A percentile compares a stretch with the other conserved stretches of the same genome.
phyloP scores from a whole-genome alignment of 176 grass and related monocot species.

The Otatea glauca region DNA sequence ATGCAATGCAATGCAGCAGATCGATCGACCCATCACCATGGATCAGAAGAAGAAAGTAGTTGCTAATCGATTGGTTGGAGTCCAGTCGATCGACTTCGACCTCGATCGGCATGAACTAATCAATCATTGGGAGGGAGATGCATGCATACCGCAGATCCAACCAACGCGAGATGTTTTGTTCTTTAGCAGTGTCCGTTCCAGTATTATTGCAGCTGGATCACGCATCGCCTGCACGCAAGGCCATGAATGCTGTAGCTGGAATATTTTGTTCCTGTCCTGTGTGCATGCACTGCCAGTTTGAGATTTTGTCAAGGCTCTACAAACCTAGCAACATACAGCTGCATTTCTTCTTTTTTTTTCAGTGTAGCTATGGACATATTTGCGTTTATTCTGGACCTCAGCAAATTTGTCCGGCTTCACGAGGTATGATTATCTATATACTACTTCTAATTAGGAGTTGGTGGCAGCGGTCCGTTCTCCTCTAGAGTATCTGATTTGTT shows the following conservation, averaged over 20 bases:
- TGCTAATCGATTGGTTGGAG: slow-evolving; percentile 7
- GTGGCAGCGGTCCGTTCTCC: too few relatives aligned
- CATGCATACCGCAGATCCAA: background rate
- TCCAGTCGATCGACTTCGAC: background rate
- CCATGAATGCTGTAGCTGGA: background rate
- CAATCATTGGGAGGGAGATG: slow-evolving; percentile 24
- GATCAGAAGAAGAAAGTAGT: background rate
- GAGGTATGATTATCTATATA: background rate
- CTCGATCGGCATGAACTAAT: background rate
- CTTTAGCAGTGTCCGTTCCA: background rate
- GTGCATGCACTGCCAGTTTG: background rate
- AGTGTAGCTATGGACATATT: background rate
- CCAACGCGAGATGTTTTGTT: slow-evolving; percentile 8
- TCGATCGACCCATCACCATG: background rate
- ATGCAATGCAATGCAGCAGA: background rate
- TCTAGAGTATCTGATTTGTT: too few relatives aligned
- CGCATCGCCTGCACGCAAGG: background rate
- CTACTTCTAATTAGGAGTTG: too few relatives aligned
- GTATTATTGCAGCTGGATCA: background rate
- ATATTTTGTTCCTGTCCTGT: background rate
- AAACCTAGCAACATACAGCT: background rate
- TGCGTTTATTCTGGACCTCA: background rate
- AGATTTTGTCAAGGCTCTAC: background rate
- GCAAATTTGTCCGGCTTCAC: background rate
- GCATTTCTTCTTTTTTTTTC: background rate